Evolutionary conservation across 2,329 filamentous ascomycete species (phyloP).

Genomic region (Penicillium verrucosum): DNA sequence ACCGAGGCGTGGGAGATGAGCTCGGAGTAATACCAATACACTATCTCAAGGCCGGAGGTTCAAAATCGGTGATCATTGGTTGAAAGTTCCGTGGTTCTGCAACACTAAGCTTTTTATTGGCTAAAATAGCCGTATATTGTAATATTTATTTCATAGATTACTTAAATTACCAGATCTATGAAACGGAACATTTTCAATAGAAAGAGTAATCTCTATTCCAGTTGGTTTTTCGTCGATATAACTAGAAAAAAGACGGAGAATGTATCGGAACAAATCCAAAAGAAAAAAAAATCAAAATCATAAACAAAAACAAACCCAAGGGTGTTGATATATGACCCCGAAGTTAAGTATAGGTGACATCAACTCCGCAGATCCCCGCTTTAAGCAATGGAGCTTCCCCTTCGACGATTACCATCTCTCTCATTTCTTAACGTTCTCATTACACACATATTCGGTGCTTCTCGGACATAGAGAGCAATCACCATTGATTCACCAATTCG

Average conservation of each 20-base stretch:
- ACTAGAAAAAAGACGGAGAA: background rate
- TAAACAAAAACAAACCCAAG: background rate
- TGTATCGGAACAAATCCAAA: background rate
- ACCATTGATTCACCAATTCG: slow-evolving; percentile 8
- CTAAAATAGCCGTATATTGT: accelerated
- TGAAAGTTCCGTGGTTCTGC: accelerated
- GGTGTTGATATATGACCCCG: background rate
- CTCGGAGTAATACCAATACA: slow-evolving; percentile 5
- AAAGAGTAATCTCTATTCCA: background rate
- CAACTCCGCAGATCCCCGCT: slow-evolving; percentile 13
- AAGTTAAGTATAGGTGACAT: slow-evolving; percentile 11
- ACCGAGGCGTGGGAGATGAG: background rate
- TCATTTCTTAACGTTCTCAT: background rate
- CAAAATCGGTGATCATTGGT: background rate
- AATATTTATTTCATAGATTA: background rate
- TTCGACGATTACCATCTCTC: slow-evolving; percentile 5
- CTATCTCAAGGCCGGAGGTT: background rate
- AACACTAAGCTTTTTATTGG: background rate
- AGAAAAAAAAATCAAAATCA: background rate
- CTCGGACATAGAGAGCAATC: slow-evolving; percentile 26
- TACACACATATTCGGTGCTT: slow-evolving; percentile 19
- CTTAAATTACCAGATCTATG: background rate
- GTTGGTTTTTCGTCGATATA: background rate
- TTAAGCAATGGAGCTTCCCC: slow-evolving; percentile 21
- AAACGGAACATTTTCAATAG: background rate